Evolutionary conservation across 2,329 filamentous ascomycete species (phyloP).

Genomic region (Fusarium sambucinum): DNA sequence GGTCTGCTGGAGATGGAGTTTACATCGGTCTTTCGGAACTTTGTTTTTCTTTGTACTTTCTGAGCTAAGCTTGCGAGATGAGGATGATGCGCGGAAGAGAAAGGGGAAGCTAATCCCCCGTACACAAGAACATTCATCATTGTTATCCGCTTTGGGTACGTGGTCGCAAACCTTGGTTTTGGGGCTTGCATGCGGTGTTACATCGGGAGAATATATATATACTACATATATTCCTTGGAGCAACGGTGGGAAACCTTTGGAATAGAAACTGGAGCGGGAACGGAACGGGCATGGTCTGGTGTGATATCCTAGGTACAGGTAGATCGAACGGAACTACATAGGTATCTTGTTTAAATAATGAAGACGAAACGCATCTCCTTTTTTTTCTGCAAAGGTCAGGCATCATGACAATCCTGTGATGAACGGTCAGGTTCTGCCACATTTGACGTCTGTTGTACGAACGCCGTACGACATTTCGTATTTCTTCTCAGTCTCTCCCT

Average conservation of each 20-base stretch:
- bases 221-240: constrained; percentile 18
- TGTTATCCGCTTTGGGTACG: constrained; percentile 31
- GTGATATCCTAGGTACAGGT: constrained; percentile 20
- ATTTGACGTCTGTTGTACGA: constrained; percentile 45
- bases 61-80: constrained; percentile 35
- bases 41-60: constrained; percentile 42
- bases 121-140: not conserved
- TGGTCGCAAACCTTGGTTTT: constrained; percentile 39
- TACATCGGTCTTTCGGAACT: constrained; percentile 13
- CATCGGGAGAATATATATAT: constrained; percentile 38
- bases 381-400: constrained; percentile 9
- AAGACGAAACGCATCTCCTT: constrained; percentile 38
- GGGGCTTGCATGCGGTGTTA: constrained; percentile 43
- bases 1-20: constrained; percentile 22
- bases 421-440: constrained; percentile 19
- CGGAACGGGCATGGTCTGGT: constrained; percentile 4
- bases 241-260: constrained; percentile 9
- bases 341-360: constrained; percentile 29
- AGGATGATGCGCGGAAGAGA: constrained; percentile 14
- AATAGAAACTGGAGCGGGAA: constrained; percentile 24
- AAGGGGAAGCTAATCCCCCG: constrained; percentile 4
- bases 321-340: constrained; percentile 17
- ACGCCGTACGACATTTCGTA: constrained; percentile 37
- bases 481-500: constrained; percentile 23
- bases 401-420: not conserved